These are phyloP conservation scores for Euphorbia peplus DNA, from an alignment of 345 rosid genomes.

Conservation along the genomic window DNA sequence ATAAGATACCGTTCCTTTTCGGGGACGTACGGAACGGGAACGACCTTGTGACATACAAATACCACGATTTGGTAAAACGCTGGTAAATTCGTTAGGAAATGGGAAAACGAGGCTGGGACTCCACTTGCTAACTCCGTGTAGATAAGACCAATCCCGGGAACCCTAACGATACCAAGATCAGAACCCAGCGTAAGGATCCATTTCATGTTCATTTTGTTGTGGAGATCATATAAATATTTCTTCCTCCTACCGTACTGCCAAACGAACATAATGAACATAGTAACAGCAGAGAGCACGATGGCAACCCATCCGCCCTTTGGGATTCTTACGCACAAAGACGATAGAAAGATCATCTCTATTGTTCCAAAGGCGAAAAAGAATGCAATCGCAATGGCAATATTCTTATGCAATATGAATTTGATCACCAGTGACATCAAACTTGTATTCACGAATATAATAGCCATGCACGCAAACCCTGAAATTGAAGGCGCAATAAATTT, in stretches of 20 bases:
- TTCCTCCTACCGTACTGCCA: constrained; percentile 85
- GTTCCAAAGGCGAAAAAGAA: constrained; percentile 62
- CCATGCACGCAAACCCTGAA: constrained; percentile 78
- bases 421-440: constrained; percentile 69
- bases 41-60: constrained; percentile 78
- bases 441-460: constrained; percentile 61
- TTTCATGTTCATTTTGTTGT: constrained; percentile 80
- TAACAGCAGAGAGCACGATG: constrained; percentile 53
- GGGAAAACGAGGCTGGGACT: constrained; percentile 75
- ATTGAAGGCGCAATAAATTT: constrained; percentile 13
- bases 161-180: constrained; percentile 79
- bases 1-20: constrained; percentile 79
- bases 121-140: constrained; percentile 78
- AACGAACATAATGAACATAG: constrained; percentile 51
- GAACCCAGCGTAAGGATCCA: constrained; percentile 73
- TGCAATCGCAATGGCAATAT: constrained; percentile 42
- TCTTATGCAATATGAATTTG: constrained; percentile 65
- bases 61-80: constrained; percentile 90
- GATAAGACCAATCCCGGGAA: constrained; percentile 91
- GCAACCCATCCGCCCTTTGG: constrained; percentile 80
- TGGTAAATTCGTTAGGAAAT: constrained; percentile 77
- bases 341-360: constrained; percentile 62
- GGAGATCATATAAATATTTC: constrained; percentile 74
- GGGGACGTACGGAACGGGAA: constrained; percentile 79
- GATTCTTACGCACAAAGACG: constrained; percentile 56